These are phyloP conservation scores for Hirsutella minnesotensis DNA, from an alignment of 2,329 filamentous ascomycete genomes.

Conservation along the genomic window DNA sequence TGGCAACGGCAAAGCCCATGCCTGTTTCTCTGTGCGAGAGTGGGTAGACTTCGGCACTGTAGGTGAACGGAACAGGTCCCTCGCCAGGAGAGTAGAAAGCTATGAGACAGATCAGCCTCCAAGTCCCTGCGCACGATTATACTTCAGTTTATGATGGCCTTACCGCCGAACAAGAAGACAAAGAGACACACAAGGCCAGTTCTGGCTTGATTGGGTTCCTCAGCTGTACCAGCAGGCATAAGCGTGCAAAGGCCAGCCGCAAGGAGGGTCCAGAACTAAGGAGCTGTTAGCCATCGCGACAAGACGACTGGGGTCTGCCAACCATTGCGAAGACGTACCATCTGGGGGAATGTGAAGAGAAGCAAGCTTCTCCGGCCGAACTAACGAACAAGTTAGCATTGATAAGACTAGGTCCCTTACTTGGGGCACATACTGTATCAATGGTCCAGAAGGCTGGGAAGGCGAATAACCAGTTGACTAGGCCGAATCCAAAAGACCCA, in stretches of 20 bases:
- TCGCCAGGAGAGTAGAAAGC: constrained; percentile 54
- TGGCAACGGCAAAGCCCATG: constrained; percentile 52
- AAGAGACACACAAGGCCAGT: constrained; percentile 47
- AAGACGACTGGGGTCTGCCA: too few relatives aligned
- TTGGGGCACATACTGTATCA: constrained; percentile 32
- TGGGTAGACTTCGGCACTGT: constrained; percentile 52
- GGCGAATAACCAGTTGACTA: constrained; percentile 55
- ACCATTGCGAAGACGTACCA: constrained; percentile 31
- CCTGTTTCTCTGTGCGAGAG: constrained; percentile 52
- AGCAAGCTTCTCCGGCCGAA: constrained; percentile 51
- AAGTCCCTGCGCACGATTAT: too few relatives aligned
- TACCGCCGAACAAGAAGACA: constrained; percentile 48
- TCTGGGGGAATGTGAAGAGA: constrained; percentile 55
- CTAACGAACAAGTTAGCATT: not conserved
- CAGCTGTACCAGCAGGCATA: constrained; percentile 19
- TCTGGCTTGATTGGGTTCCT: constrained; percentile 19
- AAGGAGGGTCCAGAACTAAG: constrained; percentile 37
- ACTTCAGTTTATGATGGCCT: too few relatives aligned
- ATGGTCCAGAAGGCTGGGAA: constrained; percentile 56
- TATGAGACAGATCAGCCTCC: not conserved
- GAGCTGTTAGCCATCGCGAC: not conserved
- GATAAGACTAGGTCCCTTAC: not conserved
- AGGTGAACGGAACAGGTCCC: constrained; percentile 50
- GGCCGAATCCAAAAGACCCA: constrained; percentile 34
- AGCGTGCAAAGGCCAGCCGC: constrained; percentile 26